phyloP scores from a whole-genome alignment of 192 early-diverging fungal genomes.

The Entomortierella lignicola region DNA sequence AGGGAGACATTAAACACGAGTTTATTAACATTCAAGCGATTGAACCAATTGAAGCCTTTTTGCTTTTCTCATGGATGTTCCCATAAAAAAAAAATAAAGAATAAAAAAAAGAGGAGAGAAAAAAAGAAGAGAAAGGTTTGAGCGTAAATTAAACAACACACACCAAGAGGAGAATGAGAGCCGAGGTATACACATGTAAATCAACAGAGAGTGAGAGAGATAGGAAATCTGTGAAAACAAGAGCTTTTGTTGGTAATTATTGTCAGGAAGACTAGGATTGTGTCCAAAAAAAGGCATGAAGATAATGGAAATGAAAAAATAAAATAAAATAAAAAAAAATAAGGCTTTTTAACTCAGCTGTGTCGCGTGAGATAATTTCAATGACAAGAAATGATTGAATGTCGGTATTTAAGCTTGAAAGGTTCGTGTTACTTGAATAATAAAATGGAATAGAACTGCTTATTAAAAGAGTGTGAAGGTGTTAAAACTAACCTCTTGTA shows the following conservation, averaged over 20 bases:
- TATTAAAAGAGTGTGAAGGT: no score
- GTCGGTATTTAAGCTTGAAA: slow-evolving; percentile 1
- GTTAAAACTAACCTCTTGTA: slow-evolving; percentile 46
- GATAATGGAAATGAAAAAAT: not conserved
- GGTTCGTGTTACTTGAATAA: no score
- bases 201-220: not conserved
- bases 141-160: not conserved
- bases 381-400: not conserved
- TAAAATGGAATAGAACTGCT: no score
- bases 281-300: slow-evolving; percentile 47
- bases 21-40: not conserved
- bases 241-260: no score
- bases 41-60: not conserved
- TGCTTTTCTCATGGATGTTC: not conserved
- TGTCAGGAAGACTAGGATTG: slow-evolving; percentile 5
- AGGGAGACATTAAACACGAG: not conserved
- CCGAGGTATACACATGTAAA: not conserved
- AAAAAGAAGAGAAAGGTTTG: not conserved
- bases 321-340: not conserved
- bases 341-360: not conserved
- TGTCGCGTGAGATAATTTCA: not conserved
- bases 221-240: not conserved
- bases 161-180: not conserved
- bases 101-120: not conserved
- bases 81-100: not conserved